Base-by-base conservation (phyloP, 2,329 filamentous ascomycete genomes). In the Penicillium glabrum region DNA sequence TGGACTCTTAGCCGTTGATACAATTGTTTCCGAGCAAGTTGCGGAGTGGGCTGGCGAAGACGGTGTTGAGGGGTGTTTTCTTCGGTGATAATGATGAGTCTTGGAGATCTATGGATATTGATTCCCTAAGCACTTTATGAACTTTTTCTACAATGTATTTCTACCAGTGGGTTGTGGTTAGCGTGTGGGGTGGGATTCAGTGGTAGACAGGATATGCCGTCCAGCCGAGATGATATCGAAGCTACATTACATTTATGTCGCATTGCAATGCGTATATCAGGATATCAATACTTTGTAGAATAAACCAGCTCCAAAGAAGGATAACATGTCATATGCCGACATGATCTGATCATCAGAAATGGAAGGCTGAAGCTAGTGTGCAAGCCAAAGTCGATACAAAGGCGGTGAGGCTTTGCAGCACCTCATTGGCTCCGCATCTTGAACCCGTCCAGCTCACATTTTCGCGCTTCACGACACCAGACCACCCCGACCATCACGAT, bases 1-100 rank as follows among this genome's bases (percentile, higher is more conserved):
- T 99, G 92, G 91, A 88, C 92, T 64, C 89, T 99, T 64, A 83
- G 85, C 62, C 83, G 91, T 63, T 95, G 71, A 82, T 46, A 37
- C 13, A 26, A n/a, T 27, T 8, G 10, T 41, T 41, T 37, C n/a
- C 16, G 39, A 16, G 24, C 45, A 33, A 16, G 9, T 16, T 24
- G 13, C 8, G 13, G 24, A 16, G 33, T 16, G 14, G n/a, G 27
- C 48, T 49, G 41, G 24, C 13, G 45, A 35, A 35, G 39, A 11
- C 14, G 24, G 31, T n/a, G 23, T 14, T 35, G n/a, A n/a, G 44
- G 11, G 5, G 33, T 27, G 16, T 10, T 21, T 29, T 48, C 9
- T 41, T 41, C 10, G 26, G 44, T 5, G 35, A 23, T 21, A 19
- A 35, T 45, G 26, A 26, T 21, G 31, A 37, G 11, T 39, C 21